phyloP scores from a whole-genome alignment of 176 grass and related monocot species.

The Ampelocalamus luodianensis region DNA sequence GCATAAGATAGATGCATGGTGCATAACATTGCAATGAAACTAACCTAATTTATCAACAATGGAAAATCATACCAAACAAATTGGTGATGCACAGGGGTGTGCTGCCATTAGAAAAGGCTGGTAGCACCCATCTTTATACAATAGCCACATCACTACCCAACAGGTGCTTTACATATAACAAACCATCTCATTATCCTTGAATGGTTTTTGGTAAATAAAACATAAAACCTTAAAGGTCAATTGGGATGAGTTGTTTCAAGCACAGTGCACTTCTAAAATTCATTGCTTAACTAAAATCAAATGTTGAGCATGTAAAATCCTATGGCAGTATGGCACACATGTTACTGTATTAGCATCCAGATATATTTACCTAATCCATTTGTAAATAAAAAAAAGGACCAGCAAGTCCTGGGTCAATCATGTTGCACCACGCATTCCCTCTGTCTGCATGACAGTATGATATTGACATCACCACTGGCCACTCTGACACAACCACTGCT shows the following conservation, averaged over 20 bases:
- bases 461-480: neutral
- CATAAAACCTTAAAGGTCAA: neutral
- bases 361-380: constrained; percentile 6
- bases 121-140: neutral
- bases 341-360: neutral
- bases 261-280: neutral
- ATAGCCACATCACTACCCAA: neutral
- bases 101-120: neutral
- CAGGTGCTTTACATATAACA: neutral
- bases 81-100: constrained; percentile 12
- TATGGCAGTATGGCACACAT: neutral
- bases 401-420: neutral
- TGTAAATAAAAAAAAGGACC: neutral
- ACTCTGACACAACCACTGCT: neutral
- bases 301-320: neutral
- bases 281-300: neutral
- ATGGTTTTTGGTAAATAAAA: neutral
- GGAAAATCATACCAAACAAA: constrained; percentile 8
- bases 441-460: neutral
- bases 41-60: constrained; percentile 17
- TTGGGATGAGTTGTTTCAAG: neutral
- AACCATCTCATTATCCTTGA: neutral
- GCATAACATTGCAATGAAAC: neutral
- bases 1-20: neutral
- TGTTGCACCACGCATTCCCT: neutral